Evolutionary conservation across 192 early-diverging fungal genomes (phyloP).

Genomic region (Podila clonocystis): DNA sequence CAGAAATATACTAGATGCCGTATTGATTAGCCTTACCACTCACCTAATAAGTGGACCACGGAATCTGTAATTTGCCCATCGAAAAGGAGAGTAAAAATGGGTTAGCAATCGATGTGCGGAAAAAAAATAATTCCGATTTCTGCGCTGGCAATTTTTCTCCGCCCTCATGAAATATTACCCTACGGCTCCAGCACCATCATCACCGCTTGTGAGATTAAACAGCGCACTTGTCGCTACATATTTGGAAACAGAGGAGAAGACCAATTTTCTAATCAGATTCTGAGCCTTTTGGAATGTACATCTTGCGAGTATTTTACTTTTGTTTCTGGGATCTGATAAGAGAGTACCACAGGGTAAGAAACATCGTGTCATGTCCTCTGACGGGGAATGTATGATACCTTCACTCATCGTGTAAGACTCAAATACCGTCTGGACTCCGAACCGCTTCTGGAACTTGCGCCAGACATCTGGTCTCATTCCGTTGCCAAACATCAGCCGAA

Average conservation of each 20-base stretch:
- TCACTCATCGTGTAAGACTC: slow-evolving; percentile 77
- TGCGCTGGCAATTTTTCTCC: too few species aligned
- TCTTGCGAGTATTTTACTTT: too few species aligned
- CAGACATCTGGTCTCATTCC: slow-evolving; percentile 78
- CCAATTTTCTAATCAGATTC: background rate
- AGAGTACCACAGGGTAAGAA: too few species aligned
- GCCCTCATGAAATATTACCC: slow-evolving; percentile 49
- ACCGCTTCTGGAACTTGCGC: slow-evolving; percentile 67
- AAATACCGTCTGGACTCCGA: slow-evolving; percentile 63
- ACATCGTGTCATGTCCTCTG: background rate
- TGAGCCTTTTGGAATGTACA: too few species aligned
- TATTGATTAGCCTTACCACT: background rate
- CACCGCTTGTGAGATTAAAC: slow-evolving; percentile 57
- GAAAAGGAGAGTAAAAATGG: background rate
- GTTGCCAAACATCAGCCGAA: slow-evolving; percentile 71
- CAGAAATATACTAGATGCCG: too few species aligned
- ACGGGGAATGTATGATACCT: slow-evolving; percentile 43
- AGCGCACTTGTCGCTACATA: slow-evolving; percentile 37
- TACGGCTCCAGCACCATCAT: slow-evolving; percentile 70
- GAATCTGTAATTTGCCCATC: slow-evolving; percentile 4
- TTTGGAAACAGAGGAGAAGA: background rate
- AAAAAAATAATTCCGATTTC: too few species aligned
- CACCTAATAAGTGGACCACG: slow-evolving; percentile 15
- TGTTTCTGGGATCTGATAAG: too few species aligned
- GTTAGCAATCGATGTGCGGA: background rate